Conservation (phyloP, 441 rosid species). For the Jatropha podagrica region DNA sequence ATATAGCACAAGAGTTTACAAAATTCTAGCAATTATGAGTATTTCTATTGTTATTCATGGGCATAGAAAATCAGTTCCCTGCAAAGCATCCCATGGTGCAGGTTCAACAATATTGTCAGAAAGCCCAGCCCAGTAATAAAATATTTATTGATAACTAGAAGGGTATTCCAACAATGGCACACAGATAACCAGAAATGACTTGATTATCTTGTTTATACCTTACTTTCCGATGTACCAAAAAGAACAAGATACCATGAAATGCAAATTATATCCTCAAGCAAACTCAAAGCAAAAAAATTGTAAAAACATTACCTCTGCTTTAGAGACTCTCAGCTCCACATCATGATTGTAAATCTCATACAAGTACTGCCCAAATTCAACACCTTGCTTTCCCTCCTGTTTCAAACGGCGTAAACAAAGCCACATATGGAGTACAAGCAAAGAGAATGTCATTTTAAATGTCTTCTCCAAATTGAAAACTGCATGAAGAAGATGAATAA, state of each 20-base stretch:
- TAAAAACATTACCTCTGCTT: constrained; percentile 70
- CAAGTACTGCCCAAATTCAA: constrained; percentile 83
- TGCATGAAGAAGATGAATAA: constrained; percentile 36
- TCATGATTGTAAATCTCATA: constrained; percentile 95
- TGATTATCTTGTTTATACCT: background rate
- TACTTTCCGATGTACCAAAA: too few relatives aligned
- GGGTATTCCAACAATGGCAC: background rate
- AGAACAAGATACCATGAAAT: background rate
- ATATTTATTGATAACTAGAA: background rate
- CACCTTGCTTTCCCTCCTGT: constrained; percentile 91
- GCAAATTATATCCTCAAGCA: background rate
- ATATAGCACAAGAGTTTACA: constrained; percentile 10
- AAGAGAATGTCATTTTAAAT: constrained; percentile 71
- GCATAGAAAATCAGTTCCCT: background rate
- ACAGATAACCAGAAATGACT: background rate
- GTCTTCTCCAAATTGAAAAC: constrained; percentile 95
- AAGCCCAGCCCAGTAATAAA: too few relatives aligned
- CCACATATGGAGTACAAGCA: constrained; percentile 97
- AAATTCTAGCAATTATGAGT: background rate
- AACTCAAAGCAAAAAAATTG: background rate
- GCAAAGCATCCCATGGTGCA: background rate
- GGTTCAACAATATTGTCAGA: background rate
- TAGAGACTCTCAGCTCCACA: constrained; percentile 84
- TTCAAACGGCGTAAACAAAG: constrained; percentile 77
- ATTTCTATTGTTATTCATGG: background rate